A percentile compares a stretch with the other conserved stretches of the same genome.
These are phyloP conservation scores for Zymoseptoria tritici DNA, from an alignment of 2,329 filamentous ascomycete genomes.

Conservation along the genomic window DNA sequence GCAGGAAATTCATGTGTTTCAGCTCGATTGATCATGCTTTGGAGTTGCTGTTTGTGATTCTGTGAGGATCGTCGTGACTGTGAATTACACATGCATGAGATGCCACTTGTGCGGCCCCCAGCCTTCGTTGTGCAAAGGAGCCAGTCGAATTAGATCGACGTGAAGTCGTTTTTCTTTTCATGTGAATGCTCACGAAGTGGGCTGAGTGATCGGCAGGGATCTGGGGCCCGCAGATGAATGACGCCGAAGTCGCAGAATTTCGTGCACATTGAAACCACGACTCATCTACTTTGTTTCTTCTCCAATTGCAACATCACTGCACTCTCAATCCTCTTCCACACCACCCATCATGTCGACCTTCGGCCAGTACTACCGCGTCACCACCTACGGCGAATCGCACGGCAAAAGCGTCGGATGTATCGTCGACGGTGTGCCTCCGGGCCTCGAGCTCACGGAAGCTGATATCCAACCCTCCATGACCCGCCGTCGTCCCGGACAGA, in stretches of 20 bases:
- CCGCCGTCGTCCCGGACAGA: conserved; percentile 81
- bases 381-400: conserved; percentile 82
- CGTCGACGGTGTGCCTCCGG: conserved; percentile 84
- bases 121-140: too few species aligned
- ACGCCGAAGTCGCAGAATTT: neutral
- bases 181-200: neutral
- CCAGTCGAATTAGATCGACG: too few species aligned
- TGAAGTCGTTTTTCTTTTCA: neutral
- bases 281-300: neutral
- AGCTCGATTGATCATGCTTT: neutral
- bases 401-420: conserved; percentile 91
- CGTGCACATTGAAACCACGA: neutral
- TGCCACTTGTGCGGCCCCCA: too few species aligned
- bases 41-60: neutral
- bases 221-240: neutral
- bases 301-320: neutral
- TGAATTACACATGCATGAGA: too few species aligned
- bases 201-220: too few species aligned
- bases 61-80: too few species aligned
- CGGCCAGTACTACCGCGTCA: conserved; percentile 72
- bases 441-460: conserved; percentile 70
- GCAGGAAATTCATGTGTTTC: neutral
- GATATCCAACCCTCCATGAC: conserved; percentile 89
- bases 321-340: conserved; percentile 6
- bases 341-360: conserved; percentile 69